These are phyloP conservation scores for Oxytropis ochrocephala DNA, from an alignment of 306 rosid genomes.

Conservation along the genomic window DNA sequence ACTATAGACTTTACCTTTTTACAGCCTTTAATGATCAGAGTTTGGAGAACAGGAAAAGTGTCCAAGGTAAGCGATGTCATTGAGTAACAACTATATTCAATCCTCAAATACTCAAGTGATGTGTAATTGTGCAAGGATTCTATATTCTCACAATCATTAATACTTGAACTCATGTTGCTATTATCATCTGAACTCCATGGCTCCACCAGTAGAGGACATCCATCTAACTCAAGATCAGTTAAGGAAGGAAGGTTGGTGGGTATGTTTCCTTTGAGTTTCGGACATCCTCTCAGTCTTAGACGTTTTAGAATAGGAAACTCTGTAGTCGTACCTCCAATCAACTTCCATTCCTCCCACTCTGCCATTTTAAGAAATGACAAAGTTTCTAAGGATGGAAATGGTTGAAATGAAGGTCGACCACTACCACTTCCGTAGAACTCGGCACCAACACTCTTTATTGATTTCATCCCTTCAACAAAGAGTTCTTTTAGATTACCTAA, in stretches of 20 bases:
- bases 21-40: not conserved
- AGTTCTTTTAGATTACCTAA: too few relatives aligned
- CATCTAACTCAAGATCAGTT: not conserved
- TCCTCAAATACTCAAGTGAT: not conserved
- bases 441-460: too few relatives aligned
- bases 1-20: not conserved
- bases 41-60: not conserved
- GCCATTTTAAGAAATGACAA: too few relatives aligned
- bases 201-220: not conserved
- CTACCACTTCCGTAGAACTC: too few relatives aligned
- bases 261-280: not conserved
- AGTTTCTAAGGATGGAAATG: too few relatives aligned
- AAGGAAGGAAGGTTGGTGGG: not conserved
- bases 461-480: too few relatives aligned
- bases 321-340: not conserved
- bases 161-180: not conserved
- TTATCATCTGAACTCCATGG: not conserved
- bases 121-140: not conserved
- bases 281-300: not conserved
- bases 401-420: too few relatives aligned
- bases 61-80: not conserved
- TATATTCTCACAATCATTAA: not conserved
- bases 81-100: not conserved
- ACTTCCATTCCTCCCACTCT: slow-evolving; percentile 7
- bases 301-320: not conserved